Conservation (phyloP, 2,329 filamentous ascomycete genomes). For the Xylariaceae sp. region DNA sequence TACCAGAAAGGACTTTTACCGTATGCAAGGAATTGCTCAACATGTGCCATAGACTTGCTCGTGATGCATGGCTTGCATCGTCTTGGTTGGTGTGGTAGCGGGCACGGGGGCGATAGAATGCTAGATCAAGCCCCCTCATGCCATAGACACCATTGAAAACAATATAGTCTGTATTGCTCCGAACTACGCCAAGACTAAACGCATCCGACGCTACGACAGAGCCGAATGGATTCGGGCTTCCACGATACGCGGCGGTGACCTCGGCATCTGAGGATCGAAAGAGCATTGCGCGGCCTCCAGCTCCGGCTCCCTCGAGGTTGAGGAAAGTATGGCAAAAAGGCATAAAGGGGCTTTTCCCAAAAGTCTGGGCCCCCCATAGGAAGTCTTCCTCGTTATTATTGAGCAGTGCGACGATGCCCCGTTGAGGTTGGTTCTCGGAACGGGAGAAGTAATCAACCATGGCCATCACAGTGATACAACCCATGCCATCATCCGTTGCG, state of each 20-base stretch:
- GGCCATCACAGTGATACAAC: conserved; percentile 80
- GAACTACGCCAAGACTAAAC: conserved; percentile 71
- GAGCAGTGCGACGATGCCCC: conserved; percentile 76
- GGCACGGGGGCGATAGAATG: conserved; percentile 80
- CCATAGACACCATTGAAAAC: conserved; percentile 74
- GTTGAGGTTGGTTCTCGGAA: conserved; percentile 63
- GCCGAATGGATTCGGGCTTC: conserved; percentile 71
- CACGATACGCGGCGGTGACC: conserved; percentile 72
- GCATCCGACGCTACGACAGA: conserved; percentile 77
- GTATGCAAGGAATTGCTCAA: conserved; percentile 76
- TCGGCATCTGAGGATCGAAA: conserved; percentile 87
- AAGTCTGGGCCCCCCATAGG: conserved; percentile 78
- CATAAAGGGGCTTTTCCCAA: conserved; percentile 74
- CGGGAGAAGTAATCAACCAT: conserved; percentile 80
- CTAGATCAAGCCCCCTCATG: conserved; percentile 82
- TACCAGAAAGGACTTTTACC: conserved; percentile 62
- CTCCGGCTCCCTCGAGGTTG: conserved; percentile 91
- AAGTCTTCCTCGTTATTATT: conserved; percentile 97
- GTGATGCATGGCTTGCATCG: conserved; percentile 71
- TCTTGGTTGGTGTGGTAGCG: conserved; percentile 91
- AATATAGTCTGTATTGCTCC: conserved; percentile 84
- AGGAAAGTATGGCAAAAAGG: conserved; percentile 81
- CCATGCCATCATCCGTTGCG: conserved; percentile 89
- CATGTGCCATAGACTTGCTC: conserved; percentile 83
- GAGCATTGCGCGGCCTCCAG: conserved; percentile 78